Percentiles rank a stretch among this genome's conserved stretches.
Conservation (phyloP, 306 rosid species). For the Argentina anserina region DNA sequence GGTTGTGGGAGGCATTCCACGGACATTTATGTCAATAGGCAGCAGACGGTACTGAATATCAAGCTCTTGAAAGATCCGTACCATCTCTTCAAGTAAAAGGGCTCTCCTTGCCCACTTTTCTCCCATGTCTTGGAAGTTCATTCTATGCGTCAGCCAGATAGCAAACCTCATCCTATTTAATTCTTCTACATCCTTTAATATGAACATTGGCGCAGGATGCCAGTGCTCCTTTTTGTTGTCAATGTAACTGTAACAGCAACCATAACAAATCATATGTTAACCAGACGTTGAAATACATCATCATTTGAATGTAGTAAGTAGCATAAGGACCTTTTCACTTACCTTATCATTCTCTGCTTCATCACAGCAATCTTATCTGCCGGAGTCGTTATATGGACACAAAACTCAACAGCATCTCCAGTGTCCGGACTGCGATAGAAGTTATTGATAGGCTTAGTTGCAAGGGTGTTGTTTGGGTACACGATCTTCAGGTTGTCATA, state of each 20-base stretch:
- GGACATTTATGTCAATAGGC: slow-evolving; percentile 62
- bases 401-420: slow-evolving; percentile 75
- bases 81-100: slow-evolving; percentile 66
- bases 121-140: slow-evolving; percentile 84
- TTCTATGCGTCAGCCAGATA: slow-evolving; percentile 67
- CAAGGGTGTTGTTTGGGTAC: slow-evolving; percentile 69
- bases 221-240: slow-evolving; percentile 88
- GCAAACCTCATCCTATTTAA: slow-evolving; percentile 53
- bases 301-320: neutral
- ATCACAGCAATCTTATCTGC: slow-evolving; percentile 55
- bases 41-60: slow-evolving; percentile 72
- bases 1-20: slow-evolving; percentile 48
- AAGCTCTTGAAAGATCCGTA: slow-evolving; percentile 61
- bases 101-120: slow-evolving; percentile 69
- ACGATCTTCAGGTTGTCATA: slow-evolving; percentile 56
- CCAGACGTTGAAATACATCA: neutral
- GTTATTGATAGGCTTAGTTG: slow-evolving; percentile 65
- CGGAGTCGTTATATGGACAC: slow-evolving; percentile 68
- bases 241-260: slow-evolving; percentile 52
- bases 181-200: slow-evolving; percentile 55
- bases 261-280: slow-evolving; percentile 1
- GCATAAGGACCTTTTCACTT: slow-evolving; percentile 10
- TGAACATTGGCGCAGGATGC: slow-evolving; percentile 59
- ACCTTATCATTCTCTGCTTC: slow-evolving; percentile 66
- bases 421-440: slow-evolving; percentile 93